Evolutionary conservation across 805 yeast species (phyloP), one percentile per base, ranked within the genome.

Genomic region (Candida saitoana): DNA sequence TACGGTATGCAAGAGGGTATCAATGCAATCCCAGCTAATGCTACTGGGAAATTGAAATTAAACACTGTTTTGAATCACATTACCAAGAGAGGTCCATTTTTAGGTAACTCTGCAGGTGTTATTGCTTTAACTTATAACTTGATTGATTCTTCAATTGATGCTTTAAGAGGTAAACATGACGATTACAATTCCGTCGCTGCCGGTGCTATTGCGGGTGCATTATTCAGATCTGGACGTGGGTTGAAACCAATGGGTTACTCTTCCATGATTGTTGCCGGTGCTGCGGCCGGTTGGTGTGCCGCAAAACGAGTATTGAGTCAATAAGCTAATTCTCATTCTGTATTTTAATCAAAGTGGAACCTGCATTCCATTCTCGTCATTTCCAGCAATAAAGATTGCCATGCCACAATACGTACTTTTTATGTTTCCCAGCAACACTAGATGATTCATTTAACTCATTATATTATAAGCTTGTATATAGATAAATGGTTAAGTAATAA

Each of bases 91-190:
- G 99, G 99, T 46, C 99, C 99, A 17, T 91, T 80, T 65, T 67
- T 91, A 59, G 99, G 98, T 54, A 93, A 93, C 71, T 82, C 84
- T 40, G 95, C 96, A 12, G 99, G 97, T 69, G 95, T 89, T 16
- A 74, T 93, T 52, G 96, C 97, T 18, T 67, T 93, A 55, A 77
- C 85, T 49, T 93, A 93, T 69, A 93, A 93, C 69, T 63, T 91
- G 51, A 73, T 87, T 52, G 90, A 89, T 65, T 79, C 93, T 20
- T 60, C 83, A 8, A 71, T 93, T 50, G 98, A 87, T 63, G 74
- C 77, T 34, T 59, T 82, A 42, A 83, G 97, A 68, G 97, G 95
- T 40, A 79, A 81, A 63, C 97, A 91, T 63, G 98, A 91, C 65
- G 83, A 83, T 54, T 60, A 68, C 39, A 91, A 91, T 66, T 85